Evolutionary conservation across 75 land plant genomes (phyloP), one percentile per base, ranked within the genome.

Genomic region (Pinus taeda): DNA sequence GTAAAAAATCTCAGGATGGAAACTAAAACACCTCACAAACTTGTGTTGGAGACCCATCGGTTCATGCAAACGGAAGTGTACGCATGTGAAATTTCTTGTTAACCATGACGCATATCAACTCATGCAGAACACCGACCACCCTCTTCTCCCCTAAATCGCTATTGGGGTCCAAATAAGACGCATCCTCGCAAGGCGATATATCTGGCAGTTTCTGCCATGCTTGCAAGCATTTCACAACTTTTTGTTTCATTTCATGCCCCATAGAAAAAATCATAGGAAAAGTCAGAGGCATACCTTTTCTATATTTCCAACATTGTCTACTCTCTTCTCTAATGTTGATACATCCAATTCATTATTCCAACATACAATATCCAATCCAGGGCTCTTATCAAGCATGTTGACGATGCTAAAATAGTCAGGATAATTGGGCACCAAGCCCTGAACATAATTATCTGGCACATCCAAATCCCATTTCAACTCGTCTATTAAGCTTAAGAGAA

Each of bases 161-260:
- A 55, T 56, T 74, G 1, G 84, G 76, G 15, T 30, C 45, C 14
- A 26, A 77, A 65, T 84, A 81, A 5, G 53, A 60, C 13, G 75
- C 82, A 78, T 86, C 80, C 42, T 86, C 83, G 36, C 90, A 93
- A 0, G 95, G 95, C 21, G 91, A 90, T n/a, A 90, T 75, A 59
- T 86, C 91, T 3, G 94, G 93, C 76, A 91, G 74, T 60, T 78
- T 84, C 88, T 93, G 96, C 88, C 89, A 93, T 36, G 88, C 84
- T n/a, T 87, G 83, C 53, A 88, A 15, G 84, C 86, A 84, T 76
- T 81, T 82, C 79, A 81, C 78, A 56, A 76, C 62, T 75, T 88
- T 86, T 78, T 86, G 84, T 37, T 88, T 89, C 80, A 86, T 70
- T 53, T 77, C 86, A 59, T 88, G 80, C 15, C 87, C 86, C 4